Evolutionary conservation across 2,329 filamentous ascomycete genomes (phyloP).

Genomic region (Stachybotrys chlorohalonatus): DNA sequence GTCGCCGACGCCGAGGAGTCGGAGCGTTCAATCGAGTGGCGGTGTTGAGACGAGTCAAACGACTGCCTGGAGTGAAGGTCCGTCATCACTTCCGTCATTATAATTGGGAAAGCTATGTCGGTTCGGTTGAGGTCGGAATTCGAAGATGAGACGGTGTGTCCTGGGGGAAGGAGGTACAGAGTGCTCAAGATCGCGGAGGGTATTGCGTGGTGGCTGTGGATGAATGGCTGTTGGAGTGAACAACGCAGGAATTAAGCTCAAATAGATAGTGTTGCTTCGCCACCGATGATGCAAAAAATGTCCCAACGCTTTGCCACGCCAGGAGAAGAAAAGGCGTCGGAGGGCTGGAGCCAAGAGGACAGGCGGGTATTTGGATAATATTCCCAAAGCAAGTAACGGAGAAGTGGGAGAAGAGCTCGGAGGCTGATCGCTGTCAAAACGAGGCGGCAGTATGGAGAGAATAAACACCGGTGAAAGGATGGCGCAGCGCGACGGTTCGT

Average conservation of each 20-base stretch:
- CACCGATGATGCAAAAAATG: background rate
- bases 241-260: background rate
- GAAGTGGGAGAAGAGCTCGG: background rate
- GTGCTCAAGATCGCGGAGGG: background rate
- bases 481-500: background rate
- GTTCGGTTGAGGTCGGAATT: background rate
- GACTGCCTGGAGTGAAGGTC: slow-evolving; percentile 10
- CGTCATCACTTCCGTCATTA: slow-evolving; percentile 10
- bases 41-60: slow-evolving; percentile 13
- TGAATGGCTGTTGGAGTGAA: background rate
- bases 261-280: background rate
- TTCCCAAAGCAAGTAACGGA: background rate
- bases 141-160: background rate
- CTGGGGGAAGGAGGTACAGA: background rate
- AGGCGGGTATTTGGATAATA: background rate
- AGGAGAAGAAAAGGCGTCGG: background rate
- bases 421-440: background rate
- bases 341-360: background rate
- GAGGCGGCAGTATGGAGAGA: background rate
- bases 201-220: background rate
- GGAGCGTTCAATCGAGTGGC: slow-evolving; percentile 27
- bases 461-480: background rate
- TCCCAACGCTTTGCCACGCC: background rate
- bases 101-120: background rate
- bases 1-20: slow-evolving; percentile 24